Base-by-base conservation (phyloP, 2,329 filamentous ascomycete genomes). In the Nectriaceae sp. region DNA sequence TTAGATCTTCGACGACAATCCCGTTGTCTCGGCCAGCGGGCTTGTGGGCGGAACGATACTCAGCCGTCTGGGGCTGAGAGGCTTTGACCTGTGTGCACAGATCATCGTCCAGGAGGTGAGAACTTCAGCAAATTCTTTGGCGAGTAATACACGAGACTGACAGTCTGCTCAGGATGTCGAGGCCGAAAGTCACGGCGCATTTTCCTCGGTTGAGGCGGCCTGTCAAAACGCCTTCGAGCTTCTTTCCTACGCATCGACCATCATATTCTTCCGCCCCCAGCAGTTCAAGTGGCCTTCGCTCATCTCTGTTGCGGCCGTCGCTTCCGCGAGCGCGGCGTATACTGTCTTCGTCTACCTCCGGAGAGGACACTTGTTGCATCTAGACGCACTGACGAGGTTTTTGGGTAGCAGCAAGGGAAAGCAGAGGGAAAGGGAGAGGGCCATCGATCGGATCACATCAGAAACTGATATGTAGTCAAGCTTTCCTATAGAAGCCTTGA, bases 211-310 rank as follows among this genome's bases (percentile, higher is more conserved):
- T 3, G 88, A 90, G 62, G 77, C 83, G 13, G 77, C 82, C 0
- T 74, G 83, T 18, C 87, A 90, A 61, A 90, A 84, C 47, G 55
- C 79, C 1, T 89, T 89, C 51, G 87, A 90, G 63, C 72, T 90
- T 19, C 63, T 83, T 1, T 84, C 85, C 0, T 90, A 82, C 59
- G 75, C 75, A 0, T 76, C 77, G 0, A 90, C 87, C 0, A 82
- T 89, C 47, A 58, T 84, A 2, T 89, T 84, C 50, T 73, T 78
- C 1, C 66, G 69, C 0, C 85, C 87, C 0, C 73, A 78, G 2
- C 75, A 88, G 54, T 90, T 90, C 62, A 72, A 72, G 42, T 83
- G 78, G 62, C 85, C 87, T 0, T 77, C 80, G 0, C 62, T 79
- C 4, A 75, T 88, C 33, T 85, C 80, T 42, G 73, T 76, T 2